Evolutionary conservation across 192 early-diverging fungal genomes (phyloP).

Genomic region (Globomyces pollinis-pini): DNA sequence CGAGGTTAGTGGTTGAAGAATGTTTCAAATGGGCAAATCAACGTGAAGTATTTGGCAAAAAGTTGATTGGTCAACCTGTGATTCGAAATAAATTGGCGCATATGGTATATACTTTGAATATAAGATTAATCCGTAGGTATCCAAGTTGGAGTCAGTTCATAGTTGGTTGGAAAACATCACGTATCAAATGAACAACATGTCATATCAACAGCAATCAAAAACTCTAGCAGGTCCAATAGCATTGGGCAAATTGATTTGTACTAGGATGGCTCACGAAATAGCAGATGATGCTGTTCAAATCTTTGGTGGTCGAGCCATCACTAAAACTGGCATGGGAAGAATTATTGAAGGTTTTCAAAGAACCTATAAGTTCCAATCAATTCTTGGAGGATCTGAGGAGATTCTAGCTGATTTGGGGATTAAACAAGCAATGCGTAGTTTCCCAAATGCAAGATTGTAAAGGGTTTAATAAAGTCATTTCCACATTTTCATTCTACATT

Average conservation of each 20-base stretch:
- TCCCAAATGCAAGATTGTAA: conserved; percentile 27
- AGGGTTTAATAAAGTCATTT: too few species aligned
- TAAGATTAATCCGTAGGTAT: too few species aligned
- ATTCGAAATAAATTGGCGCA: conserved; percentile 60
- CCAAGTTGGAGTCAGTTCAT: conserved; percentile 40
- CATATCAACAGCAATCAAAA: conserved; percentile 49
- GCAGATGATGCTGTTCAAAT: conserved; percentile 63
- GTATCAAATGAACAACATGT: conserved; percentile 64
- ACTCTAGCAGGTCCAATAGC: conserved; percentile 64
- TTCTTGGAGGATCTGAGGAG: conserved; percentile 43
- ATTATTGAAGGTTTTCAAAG: conserved; percentile 56
- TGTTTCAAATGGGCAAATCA: conserved; percentile 67
- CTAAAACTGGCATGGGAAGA: conserved; percentile 64
- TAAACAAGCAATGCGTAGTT: conserved; percentile 51
- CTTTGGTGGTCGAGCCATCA: conserved; percentile 64
- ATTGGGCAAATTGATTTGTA: conserved; percentile 47
- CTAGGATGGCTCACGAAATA: conserved; percentile 50
- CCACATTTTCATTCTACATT: too few species aligned
- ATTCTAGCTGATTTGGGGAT: conserved; percentile 46
- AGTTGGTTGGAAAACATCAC: conserved; percentile 55
- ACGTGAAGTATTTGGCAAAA: conserved; percentile 65
- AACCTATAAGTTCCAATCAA: conserved; percentile 52
- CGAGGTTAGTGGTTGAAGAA: conserved; percentile 39
- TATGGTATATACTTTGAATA: too few species aligned
- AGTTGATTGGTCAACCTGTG: conserved; percentile 60